Evolutionary conservation across 139 green algal species (phyloP), one percentile per base, ranked within the genome.

Genomic region (Micractinium sp.): DNA sequence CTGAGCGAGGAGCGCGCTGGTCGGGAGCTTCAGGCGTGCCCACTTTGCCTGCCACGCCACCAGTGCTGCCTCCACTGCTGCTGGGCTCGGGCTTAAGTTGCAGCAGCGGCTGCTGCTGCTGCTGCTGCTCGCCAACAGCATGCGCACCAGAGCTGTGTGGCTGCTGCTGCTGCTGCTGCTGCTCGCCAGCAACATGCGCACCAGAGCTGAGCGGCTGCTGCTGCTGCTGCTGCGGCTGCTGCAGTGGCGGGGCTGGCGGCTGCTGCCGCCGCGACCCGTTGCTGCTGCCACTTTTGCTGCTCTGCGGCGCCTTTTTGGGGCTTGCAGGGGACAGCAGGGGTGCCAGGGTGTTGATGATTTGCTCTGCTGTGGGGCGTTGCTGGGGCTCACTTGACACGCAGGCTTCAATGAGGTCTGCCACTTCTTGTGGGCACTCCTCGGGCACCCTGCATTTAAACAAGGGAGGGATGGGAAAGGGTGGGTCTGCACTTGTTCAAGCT

Each of bases 351-450:
- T 16, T 35, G n/a, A 84, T 35, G 53, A 84, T 67, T 27, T 84
- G 78, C 78, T 84, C 78, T 14, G 78, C 78, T 13, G 41, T 69
- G 29, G 78, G 78, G 25, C 78, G 41, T 41, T 39, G 53, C 41
- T 84, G 41, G 0, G 78, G 78, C 14, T 39, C 13, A 27, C 41
- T 67, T 27, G 23, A 67, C 78, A 67, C 67, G 78, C 78, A 84
- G 41, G 78, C 78, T 1, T 27, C 41, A 18, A 84, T 84, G 23
- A 84, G 78, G 41, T 84, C 78, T 39, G 47, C 78, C 41, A 84
- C 78, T 18, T 14, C 78, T 27, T 84, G 78, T 0, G 78, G 78
- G 78, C 78, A 84, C 78, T 84, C 78, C 78, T 84, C 78, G 1
- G 78, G 78, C 41, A 84, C 78, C 41, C 78, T 84, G 78, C 27